phyloP scores from a whole-genome alignment of 306 rosid species.

The Macrotyloma uniflorum region DNA sequence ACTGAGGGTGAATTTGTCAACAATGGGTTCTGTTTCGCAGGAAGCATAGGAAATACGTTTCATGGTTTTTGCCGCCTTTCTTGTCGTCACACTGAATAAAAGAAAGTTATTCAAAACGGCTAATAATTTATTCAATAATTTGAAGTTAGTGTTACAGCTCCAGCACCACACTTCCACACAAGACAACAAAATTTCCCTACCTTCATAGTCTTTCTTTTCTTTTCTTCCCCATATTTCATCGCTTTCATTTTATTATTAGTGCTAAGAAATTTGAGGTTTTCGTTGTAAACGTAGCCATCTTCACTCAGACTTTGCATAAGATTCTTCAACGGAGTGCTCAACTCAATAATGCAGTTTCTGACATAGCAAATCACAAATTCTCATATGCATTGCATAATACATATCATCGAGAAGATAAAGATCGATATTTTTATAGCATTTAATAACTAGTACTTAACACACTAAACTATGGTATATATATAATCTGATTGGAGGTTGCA shows the following conservation, averaged over 20 bases:
- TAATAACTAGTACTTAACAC: background rate
- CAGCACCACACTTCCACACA: constrained; percentile 33
- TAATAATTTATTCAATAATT: background rate
- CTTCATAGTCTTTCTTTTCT: constrained; percentile 20
- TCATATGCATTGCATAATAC: background rate
- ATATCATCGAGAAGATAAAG: background rate
- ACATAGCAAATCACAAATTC: constrained; percentile 23
- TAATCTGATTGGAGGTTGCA: constrained; percentile 22
- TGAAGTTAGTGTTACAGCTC: constrained; percentile 19
- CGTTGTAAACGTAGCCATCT: background rate
- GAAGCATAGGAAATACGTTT: background rate
- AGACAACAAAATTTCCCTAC: constrained; percentile 43
- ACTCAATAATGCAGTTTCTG: constrained; percentile 2
- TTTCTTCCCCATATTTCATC: background rate
- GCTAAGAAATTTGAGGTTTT: background rate
- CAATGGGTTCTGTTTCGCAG: constrained; percentile 25
- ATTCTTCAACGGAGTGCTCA: constrained; percentile 35
- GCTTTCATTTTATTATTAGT: constrained; percentile 1
- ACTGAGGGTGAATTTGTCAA: constrained; percentile 12
- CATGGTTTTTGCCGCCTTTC: constrained; percentile 32
- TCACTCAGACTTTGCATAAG: constrained; percentile 21
- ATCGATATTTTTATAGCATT: background rate
- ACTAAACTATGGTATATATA: background rate
- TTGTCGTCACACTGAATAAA: constrained; percentile 2
- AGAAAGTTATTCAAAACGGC: constrained; percentile 25